Conservation (phyloP, 2,329 filamentous ascomycete species). For the Keithomyces neogunnii region DNA sequence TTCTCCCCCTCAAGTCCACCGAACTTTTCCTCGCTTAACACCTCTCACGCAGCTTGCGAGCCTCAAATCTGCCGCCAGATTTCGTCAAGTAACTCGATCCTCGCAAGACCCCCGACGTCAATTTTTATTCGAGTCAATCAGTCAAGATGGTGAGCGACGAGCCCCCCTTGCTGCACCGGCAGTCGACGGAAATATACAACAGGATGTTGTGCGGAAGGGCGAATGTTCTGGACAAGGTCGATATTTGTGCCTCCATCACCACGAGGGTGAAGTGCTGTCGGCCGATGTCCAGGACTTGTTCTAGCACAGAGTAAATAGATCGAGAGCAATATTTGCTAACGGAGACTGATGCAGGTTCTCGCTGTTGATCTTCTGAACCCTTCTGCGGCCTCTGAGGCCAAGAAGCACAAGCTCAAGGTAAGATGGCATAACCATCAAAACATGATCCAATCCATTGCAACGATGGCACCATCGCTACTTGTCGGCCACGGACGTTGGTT, state of each 20-base stretch:
- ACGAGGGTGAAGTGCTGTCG: constrained; percentile 12
- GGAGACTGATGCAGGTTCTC: constrained; percentile 69
- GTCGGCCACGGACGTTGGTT: not conserved
- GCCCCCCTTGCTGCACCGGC: constrained; percentile 9
- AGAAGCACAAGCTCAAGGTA: constrained; percentile 99
- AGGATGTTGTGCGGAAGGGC: constrained; percentile 7
- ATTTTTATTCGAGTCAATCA: constrained; percentile 38
- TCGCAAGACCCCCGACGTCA: constrained; percentile 36
- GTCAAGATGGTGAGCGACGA: constrained; percentile 60
- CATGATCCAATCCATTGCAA: constrained; percentile 9
- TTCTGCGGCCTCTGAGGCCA: constrained; percentile 91
- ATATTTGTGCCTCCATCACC: constrained; percentile 11
- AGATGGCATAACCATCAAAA: constrained; percentile 12
- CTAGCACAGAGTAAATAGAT: not conserved
- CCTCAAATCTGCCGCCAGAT: constrained; percentile 48
- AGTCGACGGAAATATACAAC: constrained; percentile 12
- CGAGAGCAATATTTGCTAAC: constrained; percentile 34
- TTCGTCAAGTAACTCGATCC: constrained; percentile 40
- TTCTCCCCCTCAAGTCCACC: constrained; percentile 26
- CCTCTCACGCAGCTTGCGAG: constrained; percentile 39
- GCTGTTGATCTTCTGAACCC: constrained; percentile 99
- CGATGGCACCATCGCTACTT: constrained; percentile 3
- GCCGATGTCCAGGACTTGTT: constrained; percentile 1
- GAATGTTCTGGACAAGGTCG: constrained; percentile 1
- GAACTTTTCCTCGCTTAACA: constrained; percentile 43